These are phyloP conservation scores for Polytrichum commune DNA, from an alignment of 225 moss, liverwort and hornwort genomes.

Conservation along the genomic window DNA sequence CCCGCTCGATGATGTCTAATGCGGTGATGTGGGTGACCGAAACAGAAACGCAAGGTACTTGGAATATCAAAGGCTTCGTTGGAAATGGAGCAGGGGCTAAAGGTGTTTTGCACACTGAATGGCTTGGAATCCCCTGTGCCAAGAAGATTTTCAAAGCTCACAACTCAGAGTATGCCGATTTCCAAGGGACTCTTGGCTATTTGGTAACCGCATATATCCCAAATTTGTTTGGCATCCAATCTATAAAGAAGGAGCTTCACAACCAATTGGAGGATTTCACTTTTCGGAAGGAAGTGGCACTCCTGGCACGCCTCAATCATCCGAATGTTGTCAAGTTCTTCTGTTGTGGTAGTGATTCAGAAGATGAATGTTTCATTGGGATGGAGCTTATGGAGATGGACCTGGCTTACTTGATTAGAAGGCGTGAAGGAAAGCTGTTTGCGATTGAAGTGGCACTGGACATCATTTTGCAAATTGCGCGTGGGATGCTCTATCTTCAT, in stretches of 20 bases:
- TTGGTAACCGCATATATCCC: not conserved
- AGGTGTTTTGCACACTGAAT: not conserved
- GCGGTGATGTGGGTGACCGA: not conserved
- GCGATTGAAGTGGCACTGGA: not conserved
- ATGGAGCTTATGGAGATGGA: conserved; percentile 6
- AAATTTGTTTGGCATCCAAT: conserved; percentile 3
- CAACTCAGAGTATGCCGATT: too few species aligned
- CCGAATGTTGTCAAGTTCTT: conserved; percentile 4
- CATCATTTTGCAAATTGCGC: conserved; percentile 1
- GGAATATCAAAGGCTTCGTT: not conserved
- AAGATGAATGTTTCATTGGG: not conserved
- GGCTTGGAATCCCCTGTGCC: not conserved
- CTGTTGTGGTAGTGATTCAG: conserved; percentile 1
- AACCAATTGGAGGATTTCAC: not conserved
- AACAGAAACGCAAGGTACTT: not conserved
- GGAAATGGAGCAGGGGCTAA: not conserved
- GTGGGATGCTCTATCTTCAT: conserved; percentile 1
- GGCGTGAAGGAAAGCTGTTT: not conserved
- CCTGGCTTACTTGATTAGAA: not conserved
- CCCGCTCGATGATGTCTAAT: not conserved
- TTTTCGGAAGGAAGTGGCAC: not conserved
- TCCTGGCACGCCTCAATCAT: not conserved
- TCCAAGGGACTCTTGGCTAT: too few species aligned
- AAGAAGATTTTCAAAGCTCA: not conserved
- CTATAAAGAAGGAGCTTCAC: not conserved